Base-by-base conservation (phyloP, 805 yeast genomes). In the Teunomyces tritomae region DNA sequence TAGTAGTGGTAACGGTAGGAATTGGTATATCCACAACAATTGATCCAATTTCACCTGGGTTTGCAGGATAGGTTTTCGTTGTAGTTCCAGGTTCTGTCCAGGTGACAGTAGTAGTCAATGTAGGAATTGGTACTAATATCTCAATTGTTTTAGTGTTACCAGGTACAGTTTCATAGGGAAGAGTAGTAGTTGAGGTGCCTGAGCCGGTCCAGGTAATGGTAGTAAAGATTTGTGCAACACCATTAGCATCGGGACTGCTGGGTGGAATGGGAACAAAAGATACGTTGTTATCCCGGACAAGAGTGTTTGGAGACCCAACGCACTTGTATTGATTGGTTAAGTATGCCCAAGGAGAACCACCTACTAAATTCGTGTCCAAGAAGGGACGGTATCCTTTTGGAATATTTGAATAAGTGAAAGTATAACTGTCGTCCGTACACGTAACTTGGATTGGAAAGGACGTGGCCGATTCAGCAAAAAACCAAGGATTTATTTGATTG, bases 381-480 rank as follows among this genome's bases (percentile, higher is more conserved):
- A 62, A 61, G 8, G 62, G 61, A 20, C 62, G 49, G 47, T 50
- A 61, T 3, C 68, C 69, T 4, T 65, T 62, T 1, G 68, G 67
- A 33, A 64, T 37, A 47, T 58, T 61, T 13, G 28, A 26, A 47
- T 55, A 63, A 14, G 35, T 32, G 17, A 49, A 16, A 11, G 5
- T 8, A 28, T 37, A 26, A 4, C 30, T 20, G 10, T n/a, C 30
- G 6, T 40, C 6, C 9, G 28, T 24, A 44, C 51, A 50, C 5
- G 43, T n/a, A 3, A 29, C 9, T 14, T 47, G 44, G 39, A 39
- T 44, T 8, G n/a, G 17, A 26, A 50, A 48, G 6, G n/a, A 3
- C 1, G 28, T 28, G 10, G 32, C 29, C 9, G 46, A 35, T 26
- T 35, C 34, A 11, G 66, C 61, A 8, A 17, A 44, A 29, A 46